These are phyloP conservation scores for Penicillium fuscoglaucum DNA, from an alignment of 2,329 filamentous ascomycete genomes.

Conservation along the genomic window DNA sequence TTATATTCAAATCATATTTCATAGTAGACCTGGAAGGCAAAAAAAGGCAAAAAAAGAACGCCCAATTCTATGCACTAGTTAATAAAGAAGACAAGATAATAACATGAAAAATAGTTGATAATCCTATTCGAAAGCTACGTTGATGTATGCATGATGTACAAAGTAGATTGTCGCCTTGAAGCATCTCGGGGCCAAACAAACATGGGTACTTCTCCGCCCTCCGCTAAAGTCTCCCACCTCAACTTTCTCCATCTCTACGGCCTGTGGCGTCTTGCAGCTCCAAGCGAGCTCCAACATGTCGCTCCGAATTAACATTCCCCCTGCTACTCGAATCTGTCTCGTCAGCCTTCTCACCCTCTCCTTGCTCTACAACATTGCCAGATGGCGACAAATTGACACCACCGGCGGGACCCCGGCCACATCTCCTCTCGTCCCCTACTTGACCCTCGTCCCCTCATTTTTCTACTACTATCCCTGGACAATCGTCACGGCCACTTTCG, in stretches of 20 bases:
- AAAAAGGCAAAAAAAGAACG: not conserved
- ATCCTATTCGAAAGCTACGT: not conserved
- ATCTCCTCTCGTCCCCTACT: constrained; percentile 74
- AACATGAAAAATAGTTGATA: not conserved
- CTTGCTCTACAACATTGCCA: constrained; percentile 68
- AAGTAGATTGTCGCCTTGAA: not conserved
- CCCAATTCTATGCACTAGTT: no score
- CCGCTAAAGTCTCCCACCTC: constrained; percentile 8
- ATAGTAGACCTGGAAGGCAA: no score
- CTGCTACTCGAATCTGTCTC: constrained; percentile 81
- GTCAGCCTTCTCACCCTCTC: constrained; percentile 74
- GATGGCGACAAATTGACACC: constrained; percentile 68
- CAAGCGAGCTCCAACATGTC: constrained; percentile 59
- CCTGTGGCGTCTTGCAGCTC: constrained; percentile 8
- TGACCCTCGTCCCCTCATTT: constrained; percentile 79
- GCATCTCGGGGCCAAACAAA: not conserved
- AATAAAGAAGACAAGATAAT: not conserved
- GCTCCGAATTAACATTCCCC: constrained; percentile 85
- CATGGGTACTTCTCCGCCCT: constrained; percentile 8
- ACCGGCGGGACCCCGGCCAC: constrained; percentile 40
- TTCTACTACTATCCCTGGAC: constrained; percentile 93
- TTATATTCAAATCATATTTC: no score
- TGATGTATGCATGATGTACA: not conserved
- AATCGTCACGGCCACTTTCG: constrained; percentile 78
- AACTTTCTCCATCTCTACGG: constrained; percentile 9